phyloP scores from a whole-genome alignment of 805 yeast genomes.

The Maudiozyma serrabonitensis region DNA sequence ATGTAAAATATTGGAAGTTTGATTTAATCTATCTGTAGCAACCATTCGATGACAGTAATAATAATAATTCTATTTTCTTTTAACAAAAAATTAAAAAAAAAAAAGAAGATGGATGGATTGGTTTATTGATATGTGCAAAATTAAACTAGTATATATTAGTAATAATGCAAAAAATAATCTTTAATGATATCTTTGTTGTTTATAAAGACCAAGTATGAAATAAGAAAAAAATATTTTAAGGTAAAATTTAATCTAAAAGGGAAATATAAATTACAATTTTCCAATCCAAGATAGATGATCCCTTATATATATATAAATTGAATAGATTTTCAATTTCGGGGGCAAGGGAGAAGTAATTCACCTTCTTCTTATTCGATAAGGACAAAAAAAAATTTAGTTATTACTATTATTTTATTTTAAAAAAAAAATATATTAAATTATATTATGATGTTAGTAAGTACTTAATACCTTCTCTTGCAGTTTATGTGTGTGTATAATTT shows the following conservation, averaged over 20 bases:
- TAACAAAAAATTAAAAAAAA: background rate
- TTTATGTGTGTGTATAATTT: no score
- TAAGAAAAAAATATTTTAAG: background rate
- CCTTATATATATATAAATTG: background rate
- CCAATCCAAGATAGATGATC: background rate
- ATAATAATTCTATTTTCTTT: background rate
- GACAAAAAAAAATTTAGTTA: no score
- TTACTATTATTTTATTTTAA: no score
- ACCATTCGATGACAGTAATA: conserved; percentile 11
- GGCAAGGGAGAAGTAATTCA: no score
- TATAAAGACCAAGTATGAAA: background rate
- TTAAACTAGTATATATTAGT: no score
- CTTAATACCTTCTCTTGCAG: no score
- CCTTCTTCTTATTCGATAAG: no score
- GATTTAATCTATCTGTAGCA: conserved; percentile 26
- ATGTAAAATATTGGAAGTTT: conserved; percentile 22
- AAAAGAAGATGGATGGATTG: background rate
- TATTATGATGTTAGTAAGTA: no score
- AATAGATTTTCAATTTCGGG: background rate
- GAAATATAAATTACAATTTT: background rate
- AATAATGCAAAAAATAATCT: background rate
- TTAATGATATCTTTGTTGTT: no score
- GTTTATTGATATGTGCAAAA: no score
- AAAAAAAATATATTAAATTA: no score
- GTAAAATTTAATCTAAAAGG: background rate